These are phyloP conservation scores for Solanum pimpinellifolium DNA, from an alignment of 257 asterid genomes.

Conservation along the genomic window DNA sequence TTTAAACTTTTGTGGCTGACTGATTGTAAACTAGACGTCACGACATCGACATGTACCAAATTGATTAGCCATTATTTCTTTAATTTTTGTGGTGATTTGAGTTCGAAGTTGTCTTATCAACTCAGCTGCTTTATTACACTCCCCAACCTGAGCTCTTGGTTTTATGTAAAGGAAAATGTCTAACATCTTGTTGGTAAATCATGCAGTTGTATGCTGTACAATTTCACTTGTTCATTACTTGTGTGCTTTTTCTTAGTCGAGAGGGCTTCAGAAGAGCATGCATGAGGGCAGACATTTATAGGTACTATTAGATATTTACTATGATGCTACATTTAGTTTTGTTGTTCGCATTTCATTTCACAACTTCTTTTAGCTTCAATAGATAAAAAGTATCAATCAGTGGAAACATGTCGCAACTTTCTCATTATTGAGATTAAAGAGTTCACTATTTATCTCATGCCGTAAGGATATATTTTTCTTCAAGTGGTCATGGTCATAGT, in stretches of 20 bases:
- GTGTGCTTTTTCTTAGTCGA: conserved; percentile 82
- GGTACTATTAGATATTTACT: conserved; percentile 34
- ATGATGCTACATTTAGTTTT: not conserved
- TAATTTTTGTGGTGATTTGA: not conserved
- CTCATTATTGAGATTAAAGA: not conserved
- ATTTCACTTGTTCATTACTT: conserved; percentile 83
- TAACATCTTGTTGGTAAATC: conserved; percentile 1
- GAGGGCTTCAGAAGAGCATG: conserved; percentile 95
- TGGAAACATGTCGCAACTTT: not conserved
- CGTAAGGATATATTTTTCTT: not conserved
- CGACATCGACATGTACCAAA: not conserved
- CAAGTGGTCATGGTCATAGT: not conserved
- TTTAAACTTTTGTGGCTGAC: not conserved
- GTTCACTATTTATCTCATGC: not conserved
- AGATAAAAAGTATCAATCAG: not conserved
- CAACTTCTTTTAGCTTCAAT: not conserved
- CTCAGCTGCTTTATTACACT: not conserved
- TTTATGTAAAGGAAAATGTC: not conserved
- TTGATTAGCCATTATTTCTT: not conserved
- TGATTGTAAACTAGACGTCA: not conserved
- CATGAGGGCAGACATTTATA: conserved; percentile 73
- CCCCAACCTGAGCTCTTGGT: not conserved
- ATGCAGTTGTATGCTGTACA: conserved; percentile 90
- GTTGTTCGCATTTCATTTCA: not conserved
- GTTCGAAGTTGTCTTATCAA: not conserved